Evolutionary conservation across 2,329 filamentous ascomycete genomes (phyloP), one percentile per base, ranked within the genome.

Genomic region (Hypoxylon sp.): DNA sequence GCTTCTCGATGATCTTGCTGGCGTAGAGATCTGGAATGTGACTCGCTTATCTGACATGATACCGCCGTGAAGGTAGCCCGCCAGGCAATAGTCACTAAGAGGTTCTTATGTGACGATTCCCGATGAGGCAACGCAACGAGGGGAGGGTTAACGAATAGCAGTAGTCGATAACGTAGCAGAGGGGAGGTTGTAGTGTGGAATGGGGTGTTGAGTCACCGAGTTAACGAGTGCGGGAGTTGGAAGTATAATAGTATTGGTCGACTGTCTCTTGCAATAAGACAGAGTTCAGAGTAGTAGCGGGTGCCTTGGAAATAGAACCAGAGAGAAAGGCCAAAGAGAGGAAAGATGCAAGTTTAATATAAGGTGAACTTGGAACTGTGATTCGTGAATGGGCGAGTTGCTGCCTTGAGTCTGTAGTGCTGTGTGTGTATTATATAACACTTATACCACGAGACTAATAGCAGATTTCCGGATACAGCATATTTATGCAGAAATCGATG

Each of bases 11-110:
- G 45, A 60, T 27, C 37, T 57, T 31, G 47, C 35, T 13, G 61
- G 40, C 18, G 58, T 37, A 24, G 66, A 49, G 51, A 48, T 23
- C 37, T 58, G 55, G 45, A 69, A 68, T 38, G 52, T 67, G 51
- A 69, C 64, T 17, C 58, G 67, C 43, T 60, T 68, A 48, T 63
- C 62, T 13, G 68, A 65, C 68, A 70, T 70, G n/a, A n/a, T 46
- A 33, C 45, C 29, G 35, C 48, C 47, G 42, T 53, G 56, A 38
- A 42, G 37, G 40, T 24, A 41, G 33, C 54, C 48, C 33, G 26
- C 24, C 29, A 37, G 43, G 54, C 37, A 59, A 50, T 23, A 20
- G 15, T 24, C 50, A 41, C 23, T 54, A 18, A 38, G 48, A 42
- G 48, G 27, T 41, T 49, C 46, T 57, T 58, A 45, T 9, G 51